phyloP scores from a whole-genome alignment of 1,284 basidiomycete genomes.

The Schizophyllum commune region DNA sequence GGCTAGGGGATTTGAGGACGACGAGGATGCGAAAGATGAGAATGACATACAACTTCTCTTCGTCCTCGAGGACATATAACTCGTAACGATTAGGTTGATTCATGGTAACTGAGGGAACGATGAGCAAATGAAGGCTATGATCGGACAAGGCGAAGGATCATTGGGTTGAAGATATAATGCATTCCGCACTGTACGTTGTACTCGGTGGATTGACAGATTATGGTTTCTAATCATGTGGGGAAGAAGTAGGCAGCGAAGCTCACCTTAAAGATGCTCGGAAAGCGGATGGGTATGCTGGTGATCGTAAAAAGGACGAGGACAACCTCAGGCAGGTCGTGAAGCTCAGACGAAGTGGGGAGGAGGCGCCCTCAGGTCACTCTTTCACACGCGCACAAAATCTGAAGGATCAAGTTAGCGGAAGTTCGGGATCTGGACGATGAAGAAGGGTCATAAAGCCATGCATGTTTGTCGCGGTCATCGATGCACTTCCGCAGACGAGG shows the following conservation, averaged over 20 bases:
- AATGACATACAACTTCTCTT: conserved; percentile 77
- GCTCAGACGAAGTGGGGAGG: not conserved
- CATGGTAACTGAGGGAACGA: conserved; percentile 35
- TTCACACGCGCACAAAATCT: not conserved
- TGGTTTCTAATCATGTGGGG: not conserved
- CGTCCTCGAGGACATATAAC: conserved; percentile 86
- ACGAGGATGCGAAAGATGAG: conserved; percentile 9
- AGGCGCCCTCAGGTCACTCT: not conserved
- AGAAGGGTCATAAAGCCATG: conserved; percentile 16
- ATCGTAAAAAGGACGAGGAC: not conserved
- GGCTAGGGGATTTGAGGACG: conserved; percentile 36
- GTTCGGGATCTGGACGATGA: conserved; percentile 8
- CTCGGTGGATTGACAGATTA: not conserved
- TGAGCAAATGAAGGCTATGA: not conserved
- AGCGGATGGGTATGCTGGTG: not conserved
- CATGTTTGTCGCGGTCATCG: conserved; percentile 15
- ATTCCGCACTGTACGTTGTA: conserved; percentile 3
- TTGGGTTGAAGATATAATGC: not conserved
- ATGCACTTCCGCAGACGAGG: conserved; percentile 12
- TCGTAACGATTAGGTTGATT: conserved; percentile 94
- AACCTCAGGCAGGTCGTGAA: not conserved
- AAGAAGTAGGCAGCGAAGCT: not conserved
- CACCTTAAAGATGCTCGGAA: not conserved
- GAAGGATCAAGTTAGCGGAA: not conserved
- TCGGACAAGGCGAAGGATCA: not conserved